phyloP scores from a whole-genome alignment of 2,329 filamentous ascomycete genomes.

The Plectosphaerella plurivora region DNA sequence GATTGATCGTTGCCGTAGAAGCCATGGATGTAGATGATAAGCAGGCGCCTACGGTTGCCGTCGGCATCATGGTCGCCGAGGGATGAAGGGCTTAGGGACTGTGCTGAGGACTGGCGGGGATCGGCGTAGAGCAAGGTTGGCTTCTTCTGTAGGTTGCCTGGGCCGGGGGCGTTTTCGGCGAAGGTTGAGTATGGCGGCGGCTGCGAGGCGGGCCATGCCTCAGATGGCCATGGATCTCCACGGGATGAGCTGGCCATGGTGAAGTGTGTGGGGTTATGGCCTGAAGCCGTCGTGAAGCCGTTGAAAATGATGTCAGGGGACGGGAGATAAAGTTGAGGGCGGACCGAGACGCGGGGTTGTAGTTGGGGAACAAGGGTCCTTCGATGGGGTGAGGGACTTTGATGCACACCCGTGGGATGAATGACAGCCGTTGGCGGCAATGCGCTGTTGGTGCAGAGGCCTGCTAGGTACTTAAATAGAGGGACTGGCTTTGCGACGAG shows the following conservation, averaged over 20 bases:
- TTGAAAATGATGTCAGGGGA: neutral
- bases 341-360: no score
- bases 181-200: neutral
- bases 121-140: constrained; percentile 24
- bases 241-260: neutral
- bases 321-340: no score
- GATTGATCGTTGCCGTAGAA: constrained; percentile 87
- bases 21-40: constrained; percentile 83
- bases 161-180: neutral
- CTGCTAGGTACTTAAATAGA: no score
- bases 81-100: constrained; percentile 26
- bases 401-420: no score
- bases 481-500: no score
- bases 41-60: constrained; percentile 49
- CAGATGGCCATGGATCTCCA: neutral
- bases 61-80: constrained; percentile 17
- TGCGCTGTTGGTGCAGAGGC: no score
- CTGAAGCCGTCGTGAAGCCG: neutral
- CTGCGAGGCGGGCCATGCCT: neutral
- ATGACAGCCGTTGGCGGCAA: no score
- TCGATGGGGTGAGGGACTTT: no score
- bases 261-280: neutral
- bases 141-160: neutral
- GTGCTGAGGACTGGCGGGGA: constrained; percentile 41
- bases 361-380: no score